Base-by-base conservation (phyloP, 106 monocot genomes). In the Apostasia ramifera region DNA sequence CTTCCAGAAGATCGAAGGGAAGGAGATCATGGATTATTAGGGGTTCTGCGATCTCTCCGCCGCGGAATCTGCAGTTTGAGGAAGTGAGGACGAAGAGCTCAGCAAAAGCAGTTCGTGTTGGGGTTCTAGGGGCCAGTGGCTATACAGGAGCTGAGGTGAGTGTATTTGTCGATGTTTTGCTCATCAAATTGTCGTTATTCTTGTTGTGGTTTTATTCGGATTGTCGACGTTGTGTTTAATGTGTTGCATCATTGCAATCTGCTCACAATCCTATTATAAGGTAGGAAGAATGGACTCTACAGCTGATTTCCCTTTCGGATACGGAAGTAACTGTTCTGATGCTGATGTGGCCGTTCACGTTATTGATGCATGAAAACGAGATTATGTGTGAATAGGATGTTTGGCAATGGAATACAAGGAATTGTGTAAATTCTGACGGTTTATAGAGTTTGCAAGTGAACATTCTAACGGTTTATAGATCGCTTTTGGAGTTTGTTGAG, bases 61-160 rank as follows among this genome's bases (percentile, higher is more conserved):
- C 55, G 6, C 80, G 59, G 47, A 73, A 40, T 10, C 39, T 73
- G 54, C 55, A 66, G 40, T 6, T 57, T 57, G 49, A 70, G 3
- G 73, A 76, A 15, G 48, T 42, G 41, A 79, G 57, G 44, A 39
- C 26, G 12, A 41, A 59, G 59, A 67, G 71, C 47, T 74, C 71
- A 11, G 71, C 72, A 61, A 74, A 85, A 51, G 42, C 50, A 2
- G 77, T 85, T 5, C 76, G 69, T 2, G 52, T 89, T 71, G 89
- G 69, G 58, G 78, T 89, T 52, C 52, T 89, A 49, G 89, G 85
- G 1, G 89, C 89, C 37, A 89, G 89, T 68, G 89, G 89, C 5
- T 89, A 89, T 61, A 89, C 89, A 48, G 89, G 89, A 47, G 82
- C 89, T n/a, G 89, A 89, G 80, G 89, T 85, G 66, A 8, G 59